Evolutionary conservation across 768 basidiomycete genomes (phyloP), one percentile per base, ranked within the genome.

Genomic region (Russula foetens): DNA sequence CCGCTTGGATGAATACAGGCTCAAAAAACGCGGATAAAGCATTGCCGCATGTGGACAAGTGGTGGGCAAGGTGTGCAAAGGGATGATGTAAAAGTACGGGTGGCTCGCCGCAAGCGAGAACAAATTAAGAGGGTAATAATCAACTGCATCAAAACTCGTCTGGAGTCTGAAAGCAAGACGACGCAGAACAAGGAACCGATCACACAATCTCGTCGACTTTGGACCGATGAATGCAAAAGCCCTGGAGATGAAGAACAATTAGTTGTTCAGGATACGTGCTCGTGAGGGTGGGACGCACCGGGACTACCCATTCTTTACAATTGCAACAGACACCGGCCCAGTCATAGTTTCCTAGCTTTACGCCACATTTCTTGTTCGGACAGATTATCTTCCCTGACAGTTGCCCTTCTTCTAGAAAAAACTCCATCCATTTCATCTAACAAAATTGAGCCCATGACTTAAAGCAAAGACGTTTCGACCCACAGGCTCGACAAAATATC

Each of bases 401-500:
- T 46, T 84, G 79, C 0, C 93, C 95, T n/a, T 75, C 72, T 38
- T 83, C 78, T 9, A 98, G 75, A 66, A 88, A 81, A 5, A 85
- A 79, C 52, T 92, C 85, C 96, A 99, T 99, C 97, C 96, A 99
- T 68, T 85, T 87, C 84, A 97, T 86, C 93, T 74, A 44, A 2
- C 41, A 17, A 47, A 12, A 38, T 47, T 44, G 50, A 56, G 19
- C 17, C 23, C n/a, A 29, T 29, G 50, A 45, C 50, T 39, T 11
- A 50, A 51, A 47, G 29, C 19, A 12, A 26, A 14, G n/a, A 14
- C 7, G 45, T 38, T 49, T 23, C 23, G 8, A 79, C 90, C 66
- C 68, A 97, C 92, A 35, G 94, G 93, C 71, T 98, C 96, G 47
- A 98, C 84, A 69, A 98, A 98, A 72, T 99, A 99, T 8, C 94